phyloP scores from a whole-genome alignment of 2,329 filamentous ascomycete species.

The Proliferodiscus dingleyae region DNA sequence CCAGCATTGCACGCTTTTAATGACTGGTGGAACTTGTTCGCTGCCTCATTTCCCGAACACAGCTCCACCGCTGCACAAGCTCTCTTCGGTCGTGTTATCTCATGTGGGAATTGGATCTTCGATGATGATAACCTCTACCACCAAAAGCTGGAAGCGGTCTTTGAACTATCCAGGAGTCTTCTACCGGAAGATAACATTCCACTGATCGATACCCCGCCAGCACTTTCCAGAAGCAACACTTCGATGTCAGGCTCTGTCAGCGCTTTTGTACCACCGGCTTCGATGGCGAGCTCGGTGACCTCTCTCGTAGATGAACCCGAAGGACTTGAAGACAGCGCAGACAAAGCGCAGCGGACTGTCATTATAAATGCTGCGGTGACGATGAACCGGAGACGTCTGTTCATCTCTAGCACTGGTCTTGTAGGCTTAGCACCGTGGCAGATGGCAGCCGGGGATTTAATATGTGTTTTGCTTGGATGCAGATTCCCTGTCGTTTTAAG shows the following conservation, averaged over 20 bases:
- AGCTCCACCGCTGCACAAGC: constrained; percentile 12
- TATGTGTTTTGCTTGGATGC: constrained; percentile 26
- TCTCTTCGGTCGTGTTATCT: constrained; percentile 19
- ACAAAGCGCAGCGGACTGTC: constrained; percentile 13
- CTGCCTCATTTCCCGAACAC: background rate
- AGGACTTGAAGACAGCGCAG: constrained; percentile 5
- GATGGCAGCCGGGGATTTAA: constrained; percentile 16
- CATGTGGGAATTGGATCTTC: constrained; percentile 23
- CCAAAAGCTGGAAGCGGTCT: constrained; percentile 18
- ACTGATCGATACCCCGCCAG: constrained; percentile 8
- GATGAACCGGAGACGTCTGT: constrained; percentile 23
- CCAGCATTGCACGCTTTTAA: constrained; percentile 17
- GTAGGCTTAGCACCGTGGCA: constrained; percentile 21
- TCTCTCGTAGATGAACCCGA: constrained; percentile 4
- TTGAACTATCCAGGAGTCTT: constrained; percentile 8
- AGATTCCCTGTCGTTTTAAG: constrained; percentile 25
- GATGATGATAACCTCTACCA: constrained; percentile 12
- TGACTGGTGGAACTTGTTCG: constrained; percentile 26
- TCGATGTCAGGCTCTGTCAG: too few relatives aligned
- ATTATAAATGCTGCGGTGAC: constrained; percentile 19
- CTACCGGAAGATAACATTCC: constrained; percentile 7
- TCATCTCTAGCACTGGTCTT: constrained; percentile 10
- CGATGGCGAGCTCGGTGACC: constrained; percentile 1
- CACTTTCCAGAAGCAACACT: too few relatives aligned
- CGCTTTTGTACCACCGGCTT: too few relatives aligned